phyloP scores from a whole-genome alignment of 140 eudicot species.

The Eryngium alpinum region DNA sequence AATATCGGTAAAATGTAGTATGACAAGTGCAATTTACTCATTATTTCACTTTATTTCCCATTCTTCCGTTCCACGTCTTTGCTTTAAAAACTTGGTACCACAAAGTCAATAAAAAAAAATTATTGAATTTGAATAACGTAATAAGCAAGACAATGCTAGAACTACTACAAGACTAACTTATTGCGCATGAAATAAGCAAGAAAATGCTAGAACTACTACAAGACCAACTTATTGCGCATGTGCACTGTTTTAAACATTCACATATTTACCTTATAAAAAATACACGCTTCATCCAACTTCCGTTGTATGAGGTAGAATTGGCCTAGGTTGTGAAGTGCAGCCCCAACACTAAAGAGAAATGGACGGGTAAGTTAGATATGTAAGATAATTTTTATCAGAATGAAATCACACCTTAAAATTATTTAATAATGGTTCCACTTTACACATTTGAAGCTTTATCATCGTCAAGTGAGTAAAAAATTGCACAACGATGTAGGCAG shows the following conservation, averaged over 20 bases:
- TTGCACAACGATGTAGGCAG: background rate
- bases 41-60: no score
- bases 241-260: background rate
- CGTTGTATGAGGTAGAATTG: conserved; percentile 65
- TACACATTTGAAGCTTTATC: background rate
- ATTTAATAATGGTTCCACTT: background rate
- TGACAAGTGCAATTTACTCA: no score
- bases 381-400: background rate
- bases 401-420: background rate
- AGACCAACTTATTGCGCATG: background rate
- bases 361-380: background rate
- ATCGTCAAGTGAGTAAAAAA: background rate
- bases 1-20: no score
- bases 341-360: conserved; percentile 66
- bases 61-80: no score
- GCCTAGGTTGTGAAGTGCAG: conserved; percentile 94
- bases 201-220: background rate
- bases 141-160: background rate
- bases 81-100: background rate
- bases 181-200: background rate
- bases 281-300: conserved; percentile 60
- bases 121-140: background rate
- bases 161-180: background rate
- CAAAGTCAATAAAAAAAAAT: background rate
- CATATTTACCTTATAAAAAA: conserved; percentile 70